phyloP scores from a whole-genome alignment of 495 filamentous ascomycete species.

The Aspergillus nidulans region DNA sequence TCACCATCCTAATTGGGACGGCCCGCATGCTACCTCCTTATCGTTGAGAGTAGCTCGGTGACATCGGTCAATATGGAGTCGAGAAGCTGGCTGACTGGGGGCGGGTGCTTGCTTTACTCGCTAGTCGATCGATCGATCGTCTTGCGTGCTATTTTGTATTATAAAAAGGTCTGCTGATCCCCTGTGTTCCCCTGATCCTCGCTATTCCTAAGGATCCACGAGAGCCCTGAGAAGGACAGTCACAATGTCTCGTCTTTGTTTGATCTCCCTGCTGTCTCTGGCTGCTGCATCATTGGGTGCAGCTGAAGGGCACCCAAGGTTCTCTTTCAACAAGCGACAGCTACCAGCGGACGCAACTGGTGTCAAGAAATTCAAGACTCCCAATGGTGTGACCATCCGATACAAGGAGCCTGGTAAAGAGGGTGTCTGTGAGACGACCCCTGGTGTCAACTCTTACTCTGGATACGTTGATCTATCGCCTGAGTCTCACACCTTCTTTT shows the following conservation, averaged over 20 bases:
- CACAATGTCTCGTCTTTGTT: conserved; percentile 26
- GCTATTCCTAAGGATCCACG: not conserved
- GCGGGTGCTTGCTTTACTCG: not conserved
- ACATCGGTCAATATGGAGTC: not conserved
- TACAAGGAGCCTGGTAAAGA: conserved; percentile 40
- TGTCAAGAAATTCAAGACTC: conserved; percentile 55
- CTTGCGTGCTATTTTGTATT: not conserved
- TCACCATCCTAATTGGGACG: conserved; percentile 5
- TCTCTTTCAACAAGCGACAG: conserved; percentile 31
- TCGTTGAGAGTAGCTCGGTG: not conserved
- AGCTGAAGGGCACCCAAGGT: not conserved
- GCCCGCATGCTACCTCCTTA: conserved; percentile 14
- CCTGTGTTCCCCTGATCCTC: not conserved
- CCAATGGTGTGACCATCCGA: conserved; percentile 47
- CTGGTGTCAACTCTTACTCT: conserved; percentile 44
- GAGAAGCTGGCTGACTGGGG: not conserved
- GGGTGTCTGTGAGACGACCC: conserved; percentile 47
- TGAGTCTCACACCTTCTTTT: conserved; percentile 44
- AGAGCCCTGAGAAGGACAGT: not conserved
- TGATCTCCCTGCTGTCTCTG: conserved; percentile 25
- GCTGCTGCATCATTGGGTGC: conserved; percentile 19
- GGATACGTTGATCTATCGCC: conserved; percentile 45
- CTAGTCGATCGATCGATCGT: not conserved
- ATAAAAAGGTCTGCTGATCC: conserved; percentile 7
- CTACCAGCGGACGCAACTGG: conserved; percentile 46